Conservation (phyloP, 2,329 filamentous ascomycete species). For the Huntiella decipiens region DNA sequence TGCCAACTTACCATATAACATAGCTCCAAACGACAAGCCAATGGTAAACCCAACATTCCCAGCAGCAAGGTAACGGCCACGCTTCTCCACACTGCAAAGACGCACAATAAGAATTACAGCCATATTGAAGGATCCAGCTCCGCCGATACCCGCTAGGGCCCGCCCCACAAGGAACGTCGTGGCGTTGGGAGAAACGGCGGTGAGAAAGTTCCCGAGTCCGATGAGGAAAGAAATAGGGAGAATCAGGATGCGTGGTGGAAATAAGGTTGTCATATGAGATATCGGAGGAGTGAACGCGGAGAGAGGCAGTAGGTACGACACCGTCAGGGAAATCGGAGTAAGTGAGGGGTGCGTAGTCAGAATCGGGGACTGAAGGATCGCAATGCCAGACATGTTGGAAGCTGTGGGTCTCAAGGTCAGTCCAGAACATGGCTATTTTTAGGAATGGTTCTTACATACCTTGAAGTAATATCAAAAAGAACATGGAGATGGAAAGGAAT, state of each 20-base stretch:
- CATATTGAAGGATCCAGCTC: slow-evolving; percentile 53
- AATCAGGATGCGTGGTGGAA: slow-evolving; percentile 48
- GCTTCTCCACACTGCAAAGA: slow-evolving; percentile 42
- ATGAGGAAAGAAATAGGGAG: slow-evolving; percentile 40
- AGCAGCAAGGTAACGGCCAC: slow-evolving; percentile 56
- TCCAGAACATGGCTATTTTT: not conserved
- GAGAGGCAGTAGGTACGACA: slow-evolving; percentile 47
- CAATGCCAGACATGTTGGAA: slow-evolving; percentile 61
- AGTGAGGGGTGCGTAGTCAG: slow-evolving; percentile 33
- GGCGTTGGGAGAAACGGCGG: slow-evolving; percentile 40
- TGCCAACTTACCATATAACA: slow-evolving; percentile 47
- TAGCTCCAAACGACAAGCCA: slow-evolving; percentile 52
- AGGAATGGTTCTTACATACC: slow-evolving; percentile 1
- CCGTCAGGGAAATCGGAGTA: slow-evolving; percentile 35
- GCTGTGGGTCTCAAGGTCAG: slow-evolving; percentile 18
- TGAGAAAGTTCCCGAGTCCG: slow-evolving; percentile 43
- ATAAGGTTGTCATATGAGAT: slow-evolving; percentile 55
- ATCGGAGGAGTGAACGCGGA: slow-evolving; percentile 48
- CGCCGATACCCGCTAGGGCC: slow-evolving; percentile 47
- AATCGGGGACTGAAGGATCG: slow-evolving; percentile 56
- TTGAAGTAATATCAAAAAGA: slow-evolving; percentile 8
- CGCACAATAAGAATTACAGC: slow-evolving; percentile 62
- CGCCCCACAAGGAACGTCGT: slow-evolving; percentile 48
- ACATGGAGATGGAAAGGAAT: slow-evolving; percentile 5
- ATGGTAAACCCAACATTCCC: slow-evolving; percentile 55